Conservation (phyloP, 2,329 filamentous ascomycete species). For the Aspergillus ruber region DNA sequence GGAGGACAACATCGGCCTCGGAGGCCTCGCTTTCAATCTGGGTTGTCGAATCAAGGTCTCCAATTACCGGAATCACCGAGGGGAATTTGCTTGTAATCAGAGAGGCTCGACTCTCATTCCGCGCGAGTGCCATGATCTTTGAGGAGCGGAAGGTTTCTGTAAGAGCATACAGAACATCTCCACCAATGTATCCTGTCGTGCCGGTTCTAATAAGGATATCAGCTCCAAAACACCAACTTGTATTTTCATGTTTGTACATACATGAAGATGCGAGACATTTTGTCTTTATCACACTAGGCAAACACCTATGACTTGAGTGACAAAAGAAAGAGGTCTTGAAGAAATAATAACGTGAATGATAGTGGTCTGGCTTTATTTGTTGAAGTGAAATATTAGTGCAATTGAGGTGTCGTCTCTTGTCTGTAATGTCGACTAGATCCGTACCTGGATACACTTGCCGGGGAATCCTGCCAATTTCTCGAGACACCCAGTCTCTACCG, state of each 20-base stretch:
- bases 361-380: background rate
- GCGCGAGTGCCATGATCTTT: conserved; percentile 41
- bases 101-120: conserved; percentile 41
- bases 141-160: conserved; percentile 35
- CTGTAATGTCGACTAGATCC: no score
- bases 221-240: background rate
- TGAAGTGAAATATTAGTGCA: no score
- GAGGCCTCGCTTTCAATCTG: conserved; percentile 46
- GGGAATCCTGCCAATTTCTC: background rate
- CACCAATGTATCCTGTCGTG: conserved; percentile 46
- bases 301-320: background rate
- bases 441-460: background rate
- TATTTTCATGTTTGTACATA: background rate
- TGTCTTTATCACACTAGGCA: background rate
- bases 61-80: conserved; percentile 43
- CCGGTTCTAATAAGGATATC: conserved; percentile 33
- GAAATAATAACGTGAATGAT: background rate
- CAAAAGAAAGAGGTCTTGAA: background rate
- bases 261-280: conserved; percentile 4
- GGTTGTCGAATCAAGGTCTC: conserved; percentile 38
- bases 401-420: no score
- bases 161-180: conserved; percentile 40
- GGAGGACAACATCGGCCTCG: conserved; percentile 42
- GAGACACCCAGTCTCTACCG: background rate
- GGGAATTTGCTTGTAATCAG: conserved; percentile 41